Percentiles rank a stretch among this genome's conserved stretches.
Evolutionary conservation across 768 basidiomycete species (phyloP).

Genomic region (Plicaturopsis crispa): DNA sequence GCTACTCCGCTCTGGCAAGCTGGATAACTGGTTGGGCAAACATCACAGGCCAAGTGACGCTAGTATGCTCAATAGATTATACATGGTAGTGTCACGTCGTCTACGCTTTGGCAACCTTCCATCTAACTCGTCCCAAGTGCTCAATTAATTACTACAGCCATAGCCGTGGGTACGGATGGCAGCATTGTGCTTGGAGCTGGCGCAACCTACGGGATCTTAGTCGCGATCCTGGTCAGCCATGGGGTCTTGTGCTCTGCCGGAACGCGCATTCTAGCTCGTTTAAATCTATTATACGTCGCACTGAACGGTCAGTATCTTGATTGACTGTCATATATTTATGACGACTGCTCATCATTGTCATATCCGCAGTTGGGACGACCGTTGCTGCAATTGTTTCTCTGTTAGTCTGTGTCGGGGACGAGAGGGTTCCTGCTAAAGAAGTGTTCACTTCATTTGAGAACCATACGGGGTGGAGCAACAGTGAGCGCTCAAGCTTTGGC

Average conservation of each 20-base stretch:
- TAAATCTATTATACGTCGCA: constrained; percentile 62
- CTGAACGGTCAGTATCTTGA: constrained; percentile 47
- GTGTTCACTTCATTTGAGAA: constrained; percentile 69
- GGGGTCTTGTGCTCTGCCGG: constrained; percentile 67
- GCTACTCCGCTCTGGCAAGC: constrained; percentile 54
- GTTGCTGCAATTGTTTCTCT: constrained; percentile 56
- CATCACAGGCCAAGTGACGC: constrained; percentile 60
- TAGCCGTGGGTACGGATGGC: constrained; percentile 54
- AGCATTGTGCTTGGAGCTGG: constrained; percentile 42
- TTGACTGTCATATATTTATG: no score
- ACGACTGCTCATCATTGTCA: background rate
- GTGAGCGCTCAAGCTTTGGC: constrained; percentile 26
- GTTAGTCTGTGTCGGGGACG: constrained; percentile 45
- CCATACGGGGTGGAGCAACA: constrained; percentile 57
- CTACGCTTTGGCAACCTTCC: no score
- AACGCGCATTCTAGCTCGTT: constrained; percentile 52
- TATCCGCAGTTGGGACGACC: constrained; percentile 47
- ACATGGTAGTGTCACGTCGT: constrained; percentile 46
- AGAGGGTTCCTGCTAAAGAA: constrained; percentile 57
- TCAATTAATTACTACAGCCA: constrained; percentile 71
- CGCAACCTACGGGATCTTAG: constrained; percentile 59
- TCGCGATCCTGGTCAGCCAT: constrained; percentile 56
- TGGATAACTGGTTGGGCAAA: constrained; percentile 73
- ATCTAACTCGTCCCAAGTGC: constrained; percentile 50
- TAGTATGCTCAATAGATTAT: constrained; percentile 71